phyloP scores from a whole-genome alignment of 768 basidiomycete genomes.

The Boletus eberwhitei region DNA sequence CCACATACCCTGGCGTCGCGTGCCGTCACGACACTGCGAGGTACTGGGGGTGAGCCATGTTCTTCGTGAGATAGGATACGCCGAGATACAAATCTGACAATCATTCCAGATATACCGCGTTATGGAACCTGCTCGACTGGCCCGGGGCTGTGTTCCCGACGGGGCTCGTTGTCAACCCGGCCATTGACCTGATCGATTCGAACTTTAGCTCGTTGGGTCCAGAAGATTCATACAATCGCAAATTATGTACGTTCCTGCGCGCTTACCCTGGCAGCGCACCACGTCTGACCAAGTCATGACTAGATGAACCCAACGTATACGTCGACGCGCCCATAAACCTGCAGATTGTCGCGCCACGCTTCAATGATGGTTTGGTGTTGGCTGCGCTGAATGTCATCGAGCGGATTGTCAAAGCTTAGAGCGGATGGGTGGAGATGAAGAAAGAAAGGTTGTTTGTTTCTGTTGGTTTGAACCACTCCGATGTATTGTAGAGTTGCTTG shows the following conservation, averaged over 20 bases:
- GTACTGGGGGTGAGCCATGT: slow-evolving; percentile 30
- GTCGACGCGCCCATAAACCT: slow-evolving; percentile 18
- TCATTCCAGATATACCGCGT: slow-evolving; percentile 35
- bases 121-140: slow-evolving; percentile 46
- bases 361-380: slow-evolving; percentile 27
- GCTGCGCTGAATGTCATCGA: slow-evolving; percentile 26
- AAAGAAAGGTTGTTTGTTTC: background rate
- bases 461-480: background rate
- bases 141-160: slow-evolving; percentile 44
- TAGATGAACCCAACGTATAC: slow-evolving; percentile 22
- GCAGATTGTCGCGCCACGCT: slow-evolving; percentile 25
- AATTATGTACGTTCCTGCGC: slow-evolving; percentile 14
- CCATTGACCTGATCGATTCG: slow-evolving; percentile 19
- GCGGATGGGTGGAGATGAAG: too few relatives aligned
- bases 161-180: slow-evolving; percentile 31
- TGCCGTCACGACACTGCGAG: slow-evolving; percentile 35
- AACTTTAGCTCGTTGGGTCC: slow-evolving; percentile 10
- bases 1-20: slow-evolving; percentile 35
- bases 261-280: background rate
- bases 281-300: background rate
- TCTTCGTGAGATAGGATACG: background rate
- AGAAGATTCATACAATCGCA: slow-evolving; percentile 19
- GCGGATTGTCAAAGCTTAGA: slow-evolving; percentile 20
- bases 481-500: background rate
- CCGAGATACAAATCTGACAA: background rate